phyloP scores from a whole-genome alignment of 306 rosid species.

The Acacia melanoxylon region DNA sequence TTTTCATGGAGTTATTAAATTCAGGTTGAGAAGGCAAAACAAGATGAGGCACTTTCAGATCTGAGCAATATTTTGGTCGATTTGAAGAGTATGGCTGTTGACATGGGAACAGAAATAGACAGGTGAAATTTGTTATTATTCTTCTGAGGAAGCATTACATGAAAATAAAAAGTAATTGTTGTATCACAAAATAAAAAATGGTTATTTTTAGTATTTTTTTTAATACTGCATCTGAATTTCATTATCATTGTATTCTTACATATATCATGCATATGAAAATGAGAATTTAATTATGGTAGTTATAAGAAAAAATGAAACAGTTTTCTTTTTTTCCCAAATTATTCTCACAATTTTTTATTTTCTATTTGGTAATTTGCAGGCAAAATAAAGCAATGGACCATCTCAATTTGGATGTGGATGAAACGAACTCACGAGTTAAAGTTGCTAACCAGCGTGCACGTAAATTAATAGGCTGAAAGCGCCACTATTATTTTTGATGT shows the following conservation, averaged over 20 bases:
- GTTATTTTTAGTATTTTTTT: not conserved
- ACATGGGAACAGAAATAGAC: conserved; percentile 1
- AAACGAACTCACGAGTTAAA: not conserved
- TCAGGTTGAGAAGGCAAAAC: conserved; percentile 3
- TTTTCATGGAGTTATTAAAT: not conserved
- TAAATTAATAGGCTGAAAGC: not conserved
- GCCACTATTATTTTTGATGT: not conserved
- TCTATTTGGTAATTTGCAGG: not conserved
- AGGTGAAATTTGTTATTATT: not conserved
- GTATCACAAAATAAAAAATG: not conserved
- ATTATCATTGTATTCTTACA: not conserved
- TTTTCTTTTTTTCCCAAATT: not conserved
- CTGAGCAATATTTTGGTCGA: not conserved
- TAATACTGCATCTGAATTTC: not conserved
- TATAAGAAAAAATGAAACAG: not conserved
- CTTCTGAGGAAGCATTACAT: not conserved
- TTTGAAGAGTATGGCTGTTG: conserved; percentile 4
- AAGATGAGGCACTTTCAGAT: not conserved
- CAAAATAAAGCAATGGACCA: conserved; percentile 5
- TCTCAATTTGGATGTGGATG: not conserved
- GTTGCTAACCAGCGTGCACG: not conserved
- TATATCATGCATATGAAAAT: not conserved
- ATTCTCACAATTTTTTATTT: too few relatives aligned
- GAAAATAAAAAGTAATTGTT: not conserved
- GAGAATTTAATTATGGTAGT: not conserved